Evolutionary conservation across 2,329 filamentous ascomycete species (phyloP).

Genomic region (Claviceps cyperi): DNA sequence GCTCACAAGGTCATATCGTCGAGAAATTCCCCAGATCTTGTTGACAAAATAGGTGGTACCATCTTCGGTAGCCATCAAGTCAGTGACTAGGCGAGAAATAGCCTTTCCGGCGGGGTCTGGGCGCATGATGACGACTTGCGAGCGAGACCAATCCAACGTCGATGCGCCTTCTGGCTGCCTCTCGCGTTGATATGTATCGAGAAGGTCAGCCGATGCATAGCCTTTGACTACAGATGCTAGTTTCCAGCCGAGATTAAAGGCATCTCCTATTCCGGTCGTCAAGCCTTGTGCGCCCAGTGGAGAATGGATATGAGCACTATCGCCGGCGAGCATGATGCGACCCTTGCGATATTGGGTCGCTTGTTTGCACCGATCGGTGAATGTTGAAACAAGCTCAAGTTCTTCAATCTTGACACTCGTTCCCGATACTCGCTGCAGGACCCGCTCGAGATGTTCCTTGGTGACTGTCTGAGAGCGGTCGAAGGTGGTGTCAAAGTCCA

Average conservation of each 20-base stretch:
- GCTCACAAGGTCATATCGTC: constrained; percentile 15
- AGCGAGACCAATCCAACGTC: constrained; percentile 24
- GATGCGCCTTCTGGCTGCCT: constrained; percentile 26
- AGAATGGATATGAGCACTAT: constrained; percentile 35
- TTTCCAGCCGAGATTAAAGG: constrained; percentile 37
- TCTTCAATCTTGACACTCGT: constrained; percentile 12
- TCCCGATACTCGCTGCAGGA: constrained; percentile 11
- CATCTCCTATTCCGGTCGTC: constrained; percentile 35
- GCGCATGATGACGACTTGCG: constrained; percentile 18
- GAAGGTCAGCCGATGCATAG: constrained; percentile 12
- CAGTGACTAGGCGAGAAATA: constrained; percentile 10
- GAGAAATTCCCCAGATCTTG: constrained; percentile 20
- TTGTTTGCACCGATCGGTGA: constrained; percentile 13
- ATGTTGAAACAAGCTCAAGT: constrained; percentile 12
- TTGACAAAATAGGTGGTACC: constrained; percentile 17
- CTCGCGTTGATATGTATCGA: constrained; percentile 34
- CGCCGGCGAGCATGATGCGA: constrained; percentile 33
- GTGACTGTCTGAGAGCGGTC: constrained; percentile 9
- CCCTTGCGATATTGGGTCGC: constrained; percentile 23
- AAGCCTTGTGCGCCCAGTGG: constrained; percentile 35
- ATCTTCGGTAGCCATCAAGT: constrained; percentile 16
- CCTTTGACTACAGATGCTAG: constrained; percentile 23
- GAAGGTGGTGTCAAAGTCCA: constrained; percentile 12
- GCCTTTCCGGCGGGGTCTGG: constrained; percentile 14
- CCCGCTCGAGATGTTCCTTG: constrained; percentile 10